These are phyloP conservation scores for Talaromyces sp. DNA, from an alignment of 2,329 filamentous ascomycete genomes.

Conservation along the genomic window DNA sequence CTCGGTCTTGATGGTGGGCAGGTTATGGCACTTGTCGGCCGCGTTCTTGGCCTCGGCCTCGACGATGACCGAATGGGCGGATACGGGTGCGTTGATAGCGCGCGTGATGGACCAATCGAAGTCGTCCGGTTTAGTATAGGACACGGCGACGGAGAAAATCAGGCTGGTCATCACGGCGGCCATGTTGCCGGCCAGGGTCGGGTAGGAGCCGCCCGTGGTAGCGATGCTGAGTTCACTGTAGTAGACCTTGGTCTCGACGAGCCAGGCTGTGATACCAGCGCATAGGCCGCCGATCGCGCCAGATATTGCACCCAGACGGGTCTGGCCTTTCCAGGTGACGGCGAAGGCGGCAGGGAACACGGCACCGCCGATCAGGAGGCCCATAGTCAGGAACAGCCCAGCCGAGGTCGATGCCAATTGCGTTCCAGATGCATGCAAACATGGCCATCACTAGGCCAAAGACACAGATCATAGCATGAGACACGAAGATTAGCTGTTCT, in stretches of 20 bases:
- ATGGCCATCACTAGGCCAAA: constrained; percentile 8
- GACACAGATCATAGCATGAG: constrained; percentile 16
- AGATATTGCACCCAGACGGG: constrained; percentile 27
- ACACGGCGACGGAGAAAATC: constrained; percentile 26
- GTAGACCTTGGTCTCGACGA: constrained; percentile 29
- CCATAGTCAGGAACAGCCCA: too few relatives aligned
- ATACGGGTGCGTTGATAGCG: too few relatives aligned
- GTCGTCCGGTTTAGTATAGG: constrained; percentile 29
- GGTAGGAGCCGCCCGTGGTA: constrained; percentile 31
- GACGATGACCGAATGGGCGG: too few relatives aligned
- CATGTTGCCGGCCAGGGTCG: constrained; percentile 35
- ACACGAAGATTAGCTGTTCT: constrained; percentile 16
- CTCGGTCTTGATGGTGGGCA: too few relatives aligned
- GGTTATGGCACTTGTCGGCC: too few relatives aligned
- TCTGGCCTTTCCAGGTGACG: constrained; percentile 34
- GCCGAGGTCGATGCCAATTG: too few relatives aligned
- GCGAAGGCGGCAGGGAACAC: constrained; percentile 37
- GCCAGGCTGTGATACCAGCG: constrained; percentile 34
- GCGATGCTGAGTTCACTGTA: constrained; percentile 37
- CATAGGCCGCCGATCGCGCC: constrained; percentile 28
- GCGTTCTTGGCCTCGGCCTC: too few relatives aligned
- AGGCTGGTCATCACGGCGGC: background rate
- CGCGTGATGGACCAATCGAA: constrained; percentile 29
- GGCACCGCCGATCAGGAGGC: constrained; percentile 18
- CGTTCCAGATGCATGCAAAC: constrained; percentile 12